Evolutionary conservation across 768 basidiomycete genomes (phyloP).

Genomic region (Leucosporidium yakuticum): DNA sequence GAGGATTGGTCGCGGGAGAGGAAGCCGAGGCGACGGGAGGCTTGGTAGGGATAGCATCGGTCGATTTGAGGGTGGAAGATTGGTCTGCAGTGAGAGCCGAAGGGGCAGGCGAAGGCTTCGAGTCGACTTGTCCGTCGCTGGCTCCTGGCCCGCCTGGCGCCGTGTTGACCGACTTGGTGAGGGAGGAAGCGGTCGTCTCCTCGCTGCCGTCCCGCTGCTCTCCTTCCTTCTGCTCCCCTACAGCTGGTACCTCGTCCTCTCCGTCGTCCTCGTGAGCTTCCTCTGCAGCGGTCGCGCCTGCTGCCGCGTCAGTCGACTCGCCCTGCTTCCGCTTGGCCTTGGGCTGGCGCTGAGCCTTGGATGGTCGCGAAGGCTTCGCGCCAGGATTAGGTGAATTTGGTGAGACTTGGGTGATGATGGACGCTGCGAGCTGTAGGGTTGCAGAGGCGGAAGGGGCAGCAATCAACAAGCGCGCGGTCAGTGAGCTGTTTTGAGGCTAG

Average conservation of each 20-base stretch:
- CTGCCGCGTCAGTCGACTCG: neutral
- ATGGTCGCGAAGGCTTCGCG: slow-evolving; percentile 13
- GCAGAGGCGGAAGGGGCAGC: neutral
- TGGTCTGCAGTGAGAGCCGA: no score
- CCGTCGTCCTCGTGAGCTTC: neutral
- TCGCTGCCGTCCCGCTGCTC: neutral
- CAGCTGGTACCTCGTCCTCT: slow-evolving; percentile 26
- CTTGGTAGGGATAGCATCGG: no score
- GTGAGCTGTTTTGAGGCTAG: neutral
- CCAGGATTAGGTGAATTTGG: slow-evolving; percentile 2
- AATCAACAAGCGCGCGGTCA: neutral
- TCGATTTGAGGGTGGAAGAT: no score
- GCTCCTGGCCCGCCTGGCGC: neutral
- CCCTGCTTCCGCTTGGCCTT: slow-evolving; percentile 3
- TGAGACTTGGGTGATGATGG: neutral
- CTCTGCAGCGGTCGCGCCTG: slow-evolving; percentile 1
- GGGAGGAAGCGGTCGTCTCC: slow-evolving; percentile 2
- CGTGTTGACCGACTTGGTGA: neutral
- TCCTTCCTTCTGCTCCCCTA: neutral
- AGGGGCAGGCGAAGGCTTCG: slow-evolving; percentile 6
- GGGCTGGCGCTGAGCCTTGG: slow-evolving; percentile 16
- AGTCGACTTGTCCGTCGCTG: neutral
- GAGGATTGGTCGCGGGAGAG: slow-evolving; percentile 5
- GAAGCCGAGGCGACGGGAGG: neutral
- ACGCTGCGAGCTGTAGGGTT: neutral